Percentiles rank a stretch among this genome's conserved stretches.
Evolutionary conservation across 192 early-diverging fungal genomes (phyloP).

Genomic region (Gaertneriomyces semiglobifer): DNA sequence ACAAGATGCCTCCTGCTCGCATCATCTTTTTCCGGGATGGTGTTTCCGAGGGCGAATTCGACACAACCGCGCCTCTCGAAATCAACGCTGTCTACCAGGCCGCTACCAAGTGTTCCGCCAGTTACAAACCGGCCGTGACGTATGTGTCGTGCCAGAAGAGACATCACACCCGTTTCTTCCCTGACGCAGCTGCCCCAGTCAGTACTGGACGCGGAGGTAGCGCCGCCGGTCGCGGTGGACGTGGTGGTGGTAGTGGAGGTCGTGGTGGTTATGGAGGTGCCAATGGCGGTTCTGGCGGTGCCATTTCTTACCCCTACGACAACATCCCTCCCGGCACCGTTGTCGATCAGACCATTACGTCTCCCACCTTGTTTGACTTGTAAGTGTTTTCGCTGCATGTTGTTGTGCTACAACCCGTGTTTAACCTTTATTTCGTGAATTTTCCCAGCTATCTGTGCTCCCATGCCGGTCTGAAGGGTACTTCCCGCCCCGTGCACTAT

Average conservation of each 20-base stretch:
- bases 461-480: slow-evolving; percentile 85
- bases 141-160: slow-evolving; percentile 64
- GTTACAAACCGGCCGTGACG: slow-evolving; percentile 59
- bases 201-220: slow-evolving; percentile 14
- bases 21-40: slow-evolving; percentile 88
- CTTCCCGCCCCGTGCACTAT: slow-evolving; percentile 85
- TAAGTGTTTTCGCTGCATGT: slow-evolving; percentile 8
- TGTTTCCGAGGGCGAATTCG: slow-evolving; percentile 75
- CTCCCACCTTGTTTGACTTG: slow-evolving; percentile 24
- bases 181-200: slow-evolving; percentile 3
- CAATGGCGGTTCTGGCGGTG: background rate
- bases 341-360: slow-evolving; percentile 33
- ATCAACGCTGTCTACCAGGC: slow-evolving; percentile 60
- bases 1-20: slow-evolving; percentile 68
- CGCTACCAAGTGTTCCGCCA: slow-evolving; percentile 45
- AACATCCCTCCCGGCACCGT: slow-evolving; percentile 36
- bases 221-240: slow-evolving; percentile 6
- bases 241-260: slow-evolving; percentile 13
- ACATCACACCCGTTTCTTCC: slow-evolving; percentile 69
- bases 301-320: slow-evolving; percentile 4
- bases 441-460: slow-evolving; percentile 58
- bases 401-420: too few species aligned
- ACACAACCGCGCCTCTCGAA: slow-evolving; percentile 61
- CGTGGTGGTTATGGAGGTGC: background rate
- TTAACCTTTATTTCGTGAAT: too few species aligned